Base-by-base conservation (phyloP, 768 basidiomycete species). In the Calocera viscosa region DNA sequence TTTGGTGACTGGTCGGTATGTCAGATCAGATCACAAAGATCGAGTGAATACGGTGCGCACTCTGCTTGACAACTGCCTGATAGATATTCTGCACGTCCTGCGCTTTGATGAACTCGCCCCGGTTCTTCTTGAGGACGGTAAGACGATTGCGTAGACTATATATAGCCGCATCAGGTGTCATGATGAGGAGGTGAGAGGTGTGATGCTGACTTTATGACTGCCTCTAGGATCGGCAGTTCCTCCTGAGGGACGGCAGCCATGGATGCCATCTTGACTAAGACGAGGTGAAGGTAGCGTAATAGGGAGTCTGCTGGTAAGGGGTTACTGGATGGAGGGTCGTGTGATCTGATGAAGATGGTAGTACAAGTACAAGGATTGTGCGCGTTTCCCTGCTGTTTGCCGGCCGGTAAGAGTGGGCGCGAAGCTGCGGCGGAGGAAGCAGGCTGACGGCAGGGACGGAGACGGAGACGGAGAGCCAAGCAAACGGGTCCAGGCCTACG, bases 181-280 rank as follows among this genome's bases (percentile, higher is more conserved):
- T 67, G 69, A 66, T 24, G 65, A 40, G 2, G 24, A 68, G 67
- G 22, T 47, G 43, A 26, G 22, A 22, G 39, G 38, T 1, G 22
- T 24, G 12, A n/a, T 24, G 74, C 78, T 64, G 71, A 93, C 93
- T 90, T 89, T 77, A 96, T 93, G 71, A 98, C 85, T 33, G 89
- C 83, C 82, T 98, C 95, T 73, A 98, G 87, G 76, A 98, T 91
- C 68, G 91, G 87, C 69, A 94, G 81, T 80, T 98, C 95, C 87
- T 79, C 74, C 30, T 60, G 53, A 10, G 53, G 53, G 30, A 60
- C 53, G 22, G 53, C 53, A 5, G 53, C 53, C 53, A 60, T 60
- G 53, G 53, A 60, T 5, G 53, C 53, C 53, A 60, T 60, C 5
- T 12, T 60, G 43, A 47, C 8, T 47, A 47, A 47, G 43, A 47